Percentiles rank a stretch among this genome's conserved stretches.
Conservation (phyloP, 2,329 filamentous ascomycete genomes). For the Ophiognomonia clavigignenti-juglandacearum region DNA sequence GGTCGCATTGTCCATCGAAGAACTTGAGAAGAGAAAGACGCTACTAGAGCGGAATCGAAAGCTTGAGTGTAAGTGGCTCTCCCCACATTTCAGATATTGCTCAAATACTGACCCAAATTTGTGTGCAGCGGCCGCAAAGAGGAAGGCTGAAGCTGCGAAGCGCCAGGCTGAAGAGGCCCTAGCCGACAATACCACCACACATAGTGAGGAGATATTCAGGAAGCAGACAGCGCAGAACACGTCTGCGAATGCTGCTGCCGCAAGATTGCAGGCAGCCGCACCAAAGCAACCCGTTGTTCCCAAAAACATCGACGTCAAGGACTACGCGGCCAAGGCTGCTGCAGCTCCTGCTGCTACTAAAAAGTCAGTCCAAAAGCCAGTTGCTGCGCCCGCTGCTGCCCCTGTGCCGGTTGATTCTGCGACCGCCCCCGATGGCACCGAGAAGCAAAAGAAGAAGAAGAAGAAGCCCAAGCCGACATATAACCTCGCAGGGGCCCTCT, state of each 20-base stretch:
- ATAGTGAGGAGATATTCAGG: background rate
- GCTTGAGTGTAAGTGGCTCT: background rate
- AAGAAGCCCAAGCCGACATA: slow-evolving; percentile 14
- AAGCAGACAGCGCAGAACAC: background rate
- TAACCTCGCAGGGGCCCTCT: slow-evolving; percentile 11
- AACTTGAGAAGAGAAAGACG: background rate
- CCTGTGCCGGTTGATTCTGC: background rate
- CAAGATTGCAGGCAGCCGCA: background rate
- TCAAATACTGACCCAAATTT: background rate
- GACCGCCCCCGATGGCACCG: slow-evolving; percentile 3
- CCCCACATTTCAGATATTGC: too few relatives aligned
- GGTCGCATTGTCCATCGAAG: background rate
- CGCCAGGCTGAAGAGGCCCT: background rate
- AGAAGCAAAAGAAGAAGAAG: slow-evolving; percentile 17
- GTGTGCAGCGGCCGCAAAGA: background rate
- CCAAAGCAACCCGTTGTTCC: slow-evolving; percentile 1
- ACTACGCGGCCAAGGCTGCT: slow-evolving; percentile 4
- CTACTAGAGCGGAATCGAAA: background rate
- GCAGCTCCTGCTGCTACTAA: slow-evolving; percentile 3
- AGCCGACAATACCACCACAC: background rate
- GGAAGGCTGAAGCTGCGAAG: background rate
- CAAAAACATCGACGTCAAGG: slow-evolving; percentile 9
- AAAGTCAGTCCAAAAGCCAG: slow-evolving; percentile 7
- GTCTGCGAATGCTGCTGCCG: background rate
- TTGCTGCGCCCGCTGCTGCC: background rate